Conservation (phyloP, 164 flowering plant genomes). For the Kingdonia uniflora region DNA sequence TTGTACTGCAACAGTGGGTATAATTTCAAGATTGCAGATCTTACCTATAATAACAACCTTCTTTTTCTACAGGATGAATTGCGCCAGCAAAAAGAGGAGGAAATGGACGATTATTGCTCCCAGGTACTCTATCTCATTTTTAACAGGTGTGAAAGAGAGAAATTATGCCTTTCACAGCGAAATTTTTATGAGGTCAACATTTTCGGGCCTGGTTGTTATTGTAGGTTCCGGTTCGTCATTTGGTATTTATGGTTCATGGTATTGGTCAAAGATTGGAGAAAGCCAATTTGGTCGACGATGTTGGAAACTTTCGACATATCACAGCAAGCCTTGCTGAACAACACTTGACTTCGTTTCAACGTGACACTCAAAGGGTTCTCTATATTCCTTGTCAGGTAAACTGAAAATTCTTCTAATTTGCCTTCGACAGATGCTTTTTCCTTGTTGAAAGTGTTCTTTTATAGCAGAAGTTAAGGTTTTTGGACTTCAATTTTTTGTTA, state of each 20-base stretch:
- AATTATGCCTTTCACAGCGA: too few relatives aligned
- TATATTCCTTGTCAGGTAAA: conserved; percentile 94
- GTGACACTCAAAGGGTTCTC: conserved; percentile 76
- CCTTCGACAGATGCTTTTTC: too few relatives aligned
- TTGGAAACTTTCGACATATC: conserved; percentile 71
- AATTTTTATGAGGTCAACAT: too few relatives aligned
- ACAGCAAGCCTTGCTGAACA: conserved; percentile 73
- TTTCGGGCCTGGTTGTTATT: neutral
- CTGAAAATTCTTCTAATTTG: neutral
- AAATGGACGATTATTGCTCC: conserved; percentile 97
- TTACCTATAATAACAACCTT: neutral
- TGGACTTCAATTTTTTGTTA: too few relatives aligned
- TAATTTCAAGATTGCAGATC: too few relatives aligned
- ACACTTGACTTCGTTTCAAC: conserved; percentile 78
- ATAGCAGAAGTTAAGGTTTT: too few relatives aligned
- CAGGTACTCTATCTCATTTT: conserved; percentile 35
- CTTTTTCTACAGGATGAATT: conserved; percentile 63
- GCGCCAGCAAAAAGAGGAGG: conserved; percentile 90
- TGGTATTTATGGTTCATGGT: conserved; percentile 99
- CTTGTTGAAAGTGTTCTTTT: too few relatives aligned
- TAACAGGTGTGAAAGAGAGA: too few relatives aligned
- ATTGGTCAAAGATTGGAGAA: conserved; percentile 98
- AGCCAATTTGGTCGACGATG: conserved; percentile 96
- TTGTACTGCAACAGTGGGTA: too few relatives aligned
- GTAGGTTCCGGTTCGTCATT: conserved; percentile 92